Percentiles rank a stretch among this genome's conserved stretches.
phyloP scores from a whole-genome alignment of 75 land plant species.

The Cupressus sempervirens region DNA sequence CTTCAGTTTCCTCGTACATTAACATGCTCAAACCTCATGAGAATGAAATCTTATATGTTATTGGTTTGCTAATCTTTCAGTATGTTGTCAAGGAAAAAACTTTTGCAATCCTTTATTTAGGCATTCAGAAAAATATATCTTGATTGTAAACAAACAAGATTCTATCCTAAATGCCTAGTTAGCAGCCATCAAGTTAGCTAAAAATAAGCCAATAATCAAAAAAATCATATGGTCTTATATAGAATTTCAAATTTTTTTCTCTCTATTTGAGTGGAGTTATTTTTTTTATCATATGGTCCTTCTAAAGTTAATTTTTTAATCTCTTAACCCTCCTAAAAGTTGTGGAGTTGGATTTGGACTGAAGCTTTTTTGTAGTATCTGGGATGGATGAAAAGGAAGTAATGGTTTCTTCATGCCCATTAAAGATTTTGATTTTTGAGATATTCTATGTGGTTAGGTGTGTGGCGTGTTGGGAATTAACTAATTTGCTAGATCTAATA shows the following conservation, averaged over 20 bases:
- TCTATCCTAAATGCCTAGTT: not conserved
- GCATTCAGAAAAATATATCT: not conserved
- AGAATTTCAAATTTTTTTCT: not conserved
- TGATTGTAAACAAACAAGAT: not conserved
- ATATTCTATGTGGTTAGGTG: not conserved
- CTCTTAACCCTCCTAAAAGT: slow-evolving; percentile 44
- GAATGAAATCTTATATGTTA: not conserved
- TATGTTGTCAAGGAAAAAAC: not conserved
- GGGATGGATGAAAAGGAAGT: slow-evolving; percentile 19
- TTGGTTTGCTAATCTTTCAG: not conserved
- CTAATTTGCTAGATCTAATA: slow-evolving; percentile 17
- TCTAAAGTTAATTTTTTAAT: slow-evolving; percentile 5
- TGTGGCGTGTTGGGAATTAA: slow-evolving; percentile 16
- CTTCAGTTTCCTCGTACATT: not conserved
- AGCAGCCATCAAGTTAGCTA: not conserved
- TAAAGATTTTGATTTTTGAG: slow-evolving; percentile 4
- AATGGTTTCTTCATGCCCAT: slow-evolving; percentile 33
- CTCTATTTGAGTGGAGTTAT: not conserved
- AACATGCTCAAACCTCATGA: not conserved
- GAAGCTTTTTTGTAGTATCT: not conserved
- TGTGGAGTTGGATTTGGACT: slow-evolving; percentile 17
- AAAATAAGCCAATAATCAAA: not conserved
- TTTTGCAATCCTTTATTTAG: not conserved
- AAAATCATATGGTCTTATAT: not conserved
- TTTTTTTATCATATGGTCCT: not conserved